Conservation (phyloP, 2,329 filamentous ascomycete species). For the Harringtonia lauricola region DNA sequence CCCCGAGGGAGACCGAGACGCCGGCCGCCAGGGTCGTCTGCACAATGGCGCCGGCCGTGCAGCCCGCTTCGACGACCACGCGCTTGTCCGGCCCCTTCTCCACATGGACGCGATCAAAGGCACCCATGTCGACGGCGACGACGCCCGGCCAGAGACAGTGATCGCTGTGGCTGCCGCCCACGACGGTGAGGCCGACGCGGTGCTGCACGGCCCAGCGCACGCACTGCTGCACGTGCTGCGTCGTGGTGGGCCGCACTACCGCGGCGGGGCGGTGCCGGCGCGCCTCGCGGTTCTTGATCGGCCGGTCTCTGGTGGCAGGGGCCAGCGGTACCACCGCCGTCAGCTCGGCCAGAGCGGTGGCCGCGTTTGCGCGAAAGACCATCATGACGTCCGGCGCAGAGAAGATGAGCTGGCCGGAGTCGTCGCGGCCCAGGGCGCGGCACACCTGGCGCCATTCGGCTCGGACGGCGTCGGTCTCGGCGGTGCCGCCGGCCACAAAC, state of each 20-base stretch:
- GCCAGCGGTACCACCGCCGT: slow-evolving; percentile 25
- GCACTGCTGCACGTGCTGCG: slow-evolving; percentile 41
- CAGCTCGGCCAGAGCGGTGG: slow-evolving; percentile 31
- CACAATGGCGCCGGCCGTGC: slow-evolving; percentile 44
- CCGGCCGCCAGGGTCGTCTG: slow-evolving; percentile 30
- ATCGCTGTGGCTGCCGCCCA: slow-evolving; percentile 49
- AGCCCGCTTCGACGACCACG: slow-evolving; percentile 43
- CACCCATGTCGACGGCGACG: slow-evolving; percentile 46
- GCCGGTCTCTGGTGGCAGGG: slow-evolving; percentile 12
- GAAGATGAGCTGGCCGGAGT: slow-evolving; percentile 32
- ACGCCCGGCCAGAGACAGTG: slow-evolving; percentile 43
- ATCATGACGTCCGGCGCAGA: slow-evolving; percentile 37
- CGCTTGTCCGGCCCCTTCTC: too few relatives aligned
- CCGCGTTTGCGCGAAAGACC: slow-evolving; percentile 35
- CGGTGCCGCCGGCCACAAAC: background rate
- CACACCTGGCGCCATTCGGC: slow-evolving; percentile 40
- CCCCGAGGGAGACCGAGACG: slow-evolving; percentile 46
- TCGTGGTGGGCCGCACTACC: slow-evolving; percentile 31
- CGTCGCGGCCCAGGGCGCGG: slow-evolving; percentile 29
- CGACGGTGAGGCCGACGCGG: slow-evolving; percentile 30
- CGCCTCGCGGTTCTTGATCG: slow-evolving; percentile 42
- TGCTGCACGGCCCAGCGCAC: slow-evolving; percentile 44
- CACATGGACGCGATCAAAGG: slow-evolving; percentile 40
- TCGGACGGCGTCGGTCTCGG: slow-evolving; percentile 19
- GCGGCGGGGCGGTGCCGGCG: slow-evolving; percentile 28